These are phyloP conservation scores for Tuber melanosporum DNA, from an alignment of 495 filamentous ascomycete genomes.

Conservation along the genomic window DNA sequence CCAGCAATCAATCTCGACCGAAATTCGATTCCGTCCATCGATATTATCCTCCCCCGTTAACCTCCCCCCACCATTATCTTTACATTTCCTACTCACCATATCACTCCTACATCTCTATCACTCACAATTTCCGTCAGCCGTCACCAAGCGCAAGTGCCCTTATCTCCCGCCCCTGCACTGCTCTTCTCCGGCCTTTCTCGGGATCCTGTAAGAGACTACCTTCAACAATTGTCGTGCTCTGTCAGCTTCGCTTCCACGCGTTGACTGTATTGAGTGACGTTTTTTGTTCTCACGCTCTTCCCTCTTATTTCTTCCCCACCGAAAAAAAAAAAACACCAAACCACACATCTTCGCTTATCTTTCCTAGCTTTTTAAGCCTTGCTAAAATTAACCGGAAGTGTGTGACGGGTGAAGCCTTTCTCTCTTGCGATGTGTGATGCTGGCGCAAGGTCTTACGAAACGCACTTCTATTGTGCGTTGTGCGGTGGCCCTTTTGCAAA, in stretches of 20 bases:
- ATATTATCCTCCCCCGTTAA: background rate
- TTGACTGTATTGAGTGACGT: background rate
- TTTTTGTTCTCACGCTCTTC: background rate
- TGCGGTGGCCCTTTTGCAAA: constrained; percentile 43
- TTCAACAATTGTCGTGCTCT: background rate
- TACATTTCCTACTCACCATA: background rate
- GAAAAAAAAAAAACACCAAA: no score
- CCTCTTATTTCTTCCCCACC: background rate
- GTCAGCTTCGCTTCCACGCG: background rate
- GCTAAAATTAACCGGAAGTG: background rate
- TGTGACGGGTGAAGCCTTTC: background rate
- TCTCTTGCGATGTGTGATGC: constrained; percentile 25
- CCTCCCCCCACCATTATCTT: background rate
- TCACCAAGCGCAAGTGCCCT: background rate
- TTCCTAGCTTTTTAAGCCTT: background rate
- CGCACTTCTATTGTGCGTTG: constrained; percentile 44
- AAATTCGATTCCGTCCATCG: background rate
- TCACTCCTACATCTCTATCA: background rate
- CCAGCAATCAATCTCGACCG: background rate
- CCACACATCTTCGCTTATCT: background rate
- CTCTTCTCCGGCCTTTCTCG: background rate
- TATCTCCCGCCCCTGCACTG: background rate
- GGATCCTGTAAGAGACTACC: background rate
- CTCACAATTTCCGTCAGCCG: background rate
- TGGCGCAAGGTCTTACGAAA: constrained; percentile 38